A percentile compares a stretch with the other conserved stretches of the same genome.
Conservation (phyloP, 148 eudicot genomes). For the Cornus florida region DNA sequence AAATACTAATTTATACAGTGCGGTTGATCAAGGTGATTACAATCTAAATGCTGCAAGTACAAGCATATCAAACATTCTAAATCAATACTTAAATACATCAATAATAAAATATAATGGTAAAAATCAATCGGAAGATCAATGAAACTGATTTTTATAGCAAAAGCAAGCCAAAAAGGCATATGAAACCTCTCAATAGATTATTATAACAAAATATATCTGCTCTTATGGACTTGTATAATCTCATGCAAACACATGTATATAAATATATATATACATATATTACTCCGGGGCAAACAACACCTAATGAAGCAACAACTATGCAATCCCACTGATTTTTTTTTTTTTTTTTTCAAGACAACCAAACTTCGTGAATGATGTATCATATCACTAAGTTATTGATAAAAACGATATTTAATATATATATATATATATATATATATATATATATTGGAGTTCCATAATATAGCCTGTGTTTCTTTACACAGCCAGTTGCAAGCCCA, state of each 20-base stretch:
- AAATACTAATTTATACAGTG: neutral
- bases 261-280: too few species aligned
- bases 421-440: too few species aligned
- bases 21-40: too few species aligned
- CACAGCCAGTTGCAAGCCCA: too few species aligned
- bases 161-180: neutral
- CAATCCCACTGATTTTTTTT: neutral
- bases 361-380: neutral
- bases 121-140: neutral
- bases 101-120: too few species aligned
- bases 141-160: neutral
- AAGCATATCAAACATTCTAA: too few species aligned
- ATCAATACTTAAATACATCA: too few species aligned
- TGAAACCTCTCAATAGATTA: neutral
- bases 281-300: neutral
- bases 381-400: neutral
- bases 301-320: neutral
- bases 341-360: neutral
- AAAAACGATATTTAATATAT: too few species aligned
- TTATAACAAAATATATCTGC: neutral
- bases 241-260: neutral
- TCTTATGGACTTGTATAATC: neutral
- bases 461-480: neutral
- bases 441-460: neutral
- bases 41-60: too few species aligned